phyloP scores from a whole-genome alignment of 192 early-diverging fungal genomes.

The Piromyces sp. region DNA sequence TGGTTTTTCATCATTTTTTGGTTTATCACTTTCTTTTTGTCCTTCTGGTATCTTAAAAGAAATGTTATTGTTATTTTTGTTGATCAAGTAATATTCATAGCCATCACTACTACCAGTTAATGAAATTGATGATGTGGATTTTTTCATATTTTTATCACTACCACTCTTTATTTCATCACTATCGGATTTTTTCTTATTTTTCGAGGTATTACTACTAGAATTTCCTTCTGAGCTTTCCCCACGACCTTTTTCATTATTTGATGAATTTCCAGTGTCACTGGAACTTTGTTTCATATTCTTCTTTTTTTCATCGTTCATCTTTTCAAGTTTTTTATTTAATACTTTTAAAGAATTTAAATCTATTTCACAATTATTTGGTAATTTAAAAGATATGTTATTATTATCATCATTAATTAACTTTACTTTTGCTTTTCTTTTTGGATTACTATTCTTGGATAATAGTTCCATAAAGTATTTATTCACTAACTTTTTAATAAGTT shows the following conservation, averaged over 20 bases:
- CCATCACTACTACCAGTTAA: background rate
- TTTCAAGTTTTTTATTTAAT: background rate
- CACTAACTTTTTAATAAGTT: background rate
- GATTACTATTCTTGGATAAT: background rate
- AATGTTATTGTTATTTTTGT: background rate
- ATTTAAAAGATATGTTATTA: background rate
- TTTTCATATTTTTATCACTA: background rate
- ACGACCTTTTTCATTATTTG: background rate
- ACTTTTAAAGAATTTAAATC: background rate
- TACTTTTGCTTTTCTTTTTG: background rate
- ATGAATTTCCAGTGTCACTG: background rate
- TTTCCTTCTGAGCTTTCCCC: background rate
- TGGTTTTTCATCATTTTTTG: background rate
- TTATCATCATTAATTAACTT: background rate
- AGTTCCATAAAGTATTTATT: background rate
- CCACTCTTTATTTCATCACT: background rate
- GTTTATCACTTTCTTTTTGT: background rate
- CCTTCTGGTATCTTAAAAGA: background rate
- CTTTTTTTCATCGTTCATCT: background rate
- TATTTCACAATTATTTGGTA: background rate
- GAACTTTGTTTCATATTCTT: background rate
- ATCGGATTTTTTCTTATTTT: background rate
- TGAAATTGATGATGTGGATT: background rate
- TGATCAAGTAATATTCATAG: background rate
- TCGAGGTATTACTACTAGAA: background rate